A percentile compares a stretch with the other conserved stretches of the same genome.
Conservation (phyloP, 2,329 filamentous ascomycete genomes). For the Fusarium sororula region DNA sequence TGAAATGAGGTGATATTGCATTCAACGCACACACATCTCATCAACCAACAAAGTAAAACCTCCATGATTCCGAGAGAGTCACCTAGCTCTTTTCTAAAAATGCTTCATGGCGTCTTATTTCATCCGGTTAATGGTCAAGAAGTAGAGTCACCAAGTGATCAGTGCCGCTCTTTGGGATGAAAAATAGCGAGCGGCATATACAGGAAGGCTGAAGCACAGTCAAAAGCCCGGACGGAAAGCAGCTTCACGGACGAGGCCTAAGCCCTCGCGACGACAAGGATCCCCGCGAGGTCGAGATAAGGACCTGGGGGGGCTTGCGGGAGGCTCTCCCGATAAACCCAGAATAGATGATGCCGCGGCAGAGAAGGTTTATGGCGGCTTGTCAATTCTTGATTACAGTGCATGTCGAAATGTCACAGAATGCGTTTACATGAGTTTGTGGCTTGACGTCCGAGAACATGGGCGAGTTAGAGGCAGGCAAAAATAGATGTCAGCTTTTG, state of each 20-base stretch:
- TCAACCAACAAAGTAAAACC: not conserved
- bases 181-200: conserved; percentile 9
- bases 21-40: not conserved
- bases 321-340: conserved; percentile 5
- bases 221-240: not conserved
- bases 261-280: not conserved
- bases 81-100: not conserved
- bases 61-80: not conserved
- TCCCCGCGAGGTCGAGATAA: conserved; percentile 10
- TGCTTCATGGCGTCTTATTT: not conserved
- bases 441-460: conserved; percentile 18
- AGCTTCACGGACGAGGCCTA: conserved; percentile 8
- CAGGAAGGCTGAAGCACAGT: not conserved
- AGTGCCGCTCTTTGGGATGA: conserved; percentile 1
- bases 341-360: conserved; percentile 6
- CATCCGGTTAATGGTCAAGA: not conserved
- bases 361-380: not conserved
- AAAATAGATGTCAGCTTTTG: not conserved
- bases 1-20: not conserved
- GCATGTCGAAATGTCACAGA: not conserved
- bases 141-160: conserved; percentile 8
- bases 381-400: not conserved
- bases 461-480: not conserved
- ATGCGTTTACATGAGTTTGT: not conserved
- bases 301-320: not conserved